Percentiles rank a stretch among this genome's conserved stretches.
phyloP scores from a whole-genome alignment of 2,329 filamentous ascomycete species.

The Colletotrichum zoysiae region DNA sequence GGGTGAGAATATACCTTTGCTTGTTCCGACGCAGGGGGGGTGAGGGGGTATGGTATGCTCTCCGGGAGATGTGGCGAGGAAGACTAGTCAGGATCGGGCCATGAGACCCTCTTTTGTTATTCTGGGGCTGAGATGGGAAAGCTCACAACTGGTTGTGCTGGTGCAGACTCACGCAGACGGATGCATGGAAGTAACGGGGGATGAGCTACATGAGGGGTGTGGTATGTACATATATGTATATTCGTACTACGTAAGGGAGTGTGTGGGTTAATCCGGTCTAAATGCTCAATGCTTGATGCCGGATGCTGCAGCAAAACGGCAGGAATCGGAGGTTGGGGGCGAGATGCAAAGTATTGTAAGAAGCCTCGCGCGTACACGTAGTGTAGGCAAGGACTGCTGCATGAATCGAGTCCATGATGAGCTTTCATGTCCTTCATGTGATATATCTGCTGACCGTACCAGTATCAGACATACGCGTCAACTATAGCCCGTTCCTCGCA shows the following conservation, averaged over 20 bases:
- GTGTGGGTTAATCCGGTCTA: not conserved
- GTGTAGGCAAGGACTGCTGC: not conserved
- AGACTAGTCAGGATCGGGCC: constrained; percentile 8
- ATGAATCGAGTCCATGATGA: not conserved
- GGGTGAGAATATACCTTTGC: not conserved
- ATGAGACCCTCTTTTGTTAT: constrained; percentile 3
- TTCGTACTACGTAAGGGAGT: not conserved
- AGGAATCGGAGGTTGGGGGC: constrained; percentile 9
- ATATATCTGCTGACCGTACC: not conserved
- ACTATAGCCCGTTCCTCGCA: not conserved
- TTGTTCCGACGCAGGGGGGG: not conserved
- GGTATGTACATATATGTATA: not conserved
- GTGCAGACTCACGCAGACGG: constrained; percentile 2
- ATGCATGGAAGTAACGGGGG: not conserved
- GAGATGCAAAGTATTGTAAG: constrained; percentile 1
- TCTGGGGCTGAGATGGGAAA: constrained; percentile 18
- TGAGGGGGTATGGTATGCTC: not conserved
- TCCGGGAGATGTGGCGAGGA: constrained; percentile 13
- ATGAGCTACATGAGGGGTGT: constrained; percentile 1
- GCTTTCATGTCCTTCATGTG: not conserved
- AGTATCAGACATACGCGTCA: not conserved
- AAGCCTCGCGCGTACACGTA: not conserved
- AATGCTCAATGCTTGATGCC: not conserved
- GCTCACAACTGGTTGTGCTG: not conserved
- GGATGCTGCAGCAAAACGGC: constrained; percentile 4